Percentiles rank a stretch among this genome's conserved stretches.
phyloP scores from a whole-genome alignment of 306 rosid species.

The Castanea mollissima region DNA sequence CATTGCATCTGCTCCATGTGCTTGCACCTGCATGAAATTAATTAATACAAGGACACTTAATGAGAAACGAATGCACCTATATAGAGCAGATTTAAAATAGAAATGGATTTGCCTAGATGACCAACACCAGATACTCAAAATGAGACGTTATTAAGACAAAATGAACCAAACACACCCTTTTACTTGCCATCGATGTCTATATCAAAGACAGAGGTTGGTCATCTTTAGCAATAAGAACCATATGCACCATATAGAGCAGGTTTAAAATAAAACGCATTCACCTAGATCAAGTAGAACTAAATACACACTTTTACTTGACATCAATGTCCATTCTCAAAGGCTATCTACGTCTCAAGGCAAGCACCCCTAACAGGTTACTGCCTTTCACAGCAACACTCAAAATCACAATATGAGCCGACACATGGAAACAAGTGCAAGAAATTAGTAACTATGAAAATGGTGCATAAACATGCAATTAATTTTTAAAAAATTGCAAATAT shows the following conservation, averaged over 20 bases:
- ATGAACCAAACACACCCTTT: not conserved
- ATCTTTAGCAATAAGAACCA: too few species aligned
- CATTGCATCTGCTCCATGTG: conserved; percentile 98
- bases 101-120: not conserved
- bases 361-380: too few species aligned
- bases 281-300: not conserved
- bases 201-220: too few species aligned
- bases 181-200: not conserved
- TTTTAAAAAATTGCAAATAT: not conserved
- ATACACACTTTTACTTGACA: not conserved
- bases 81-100: not conserved
- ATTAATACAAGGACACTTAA: conserved; percentile 22
- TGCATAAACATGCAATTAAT: not conserved
- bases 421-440: too few species aligned
- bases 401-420: too few species aligned
- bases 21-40: conserved; percentile 71
- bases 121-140: not conserved
- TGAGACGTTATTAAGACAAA: not conserved
- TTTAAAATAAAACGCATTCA: too few species aligned
- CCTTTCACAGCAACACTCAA: too few species aligned
- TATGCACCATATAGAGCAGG: too few species aligned
- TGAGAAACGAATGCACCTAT: not conserved
- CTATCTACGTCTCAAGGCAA: too few species aligned
- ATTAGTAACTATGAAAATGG: too few species aligned
- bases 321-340: not conserved